Evolutionary conservation across 148 eudicot genomes (phyloP), one percentile per base, ranked within the genome.

Genomic region (Rhododendron henanense): DNA sequence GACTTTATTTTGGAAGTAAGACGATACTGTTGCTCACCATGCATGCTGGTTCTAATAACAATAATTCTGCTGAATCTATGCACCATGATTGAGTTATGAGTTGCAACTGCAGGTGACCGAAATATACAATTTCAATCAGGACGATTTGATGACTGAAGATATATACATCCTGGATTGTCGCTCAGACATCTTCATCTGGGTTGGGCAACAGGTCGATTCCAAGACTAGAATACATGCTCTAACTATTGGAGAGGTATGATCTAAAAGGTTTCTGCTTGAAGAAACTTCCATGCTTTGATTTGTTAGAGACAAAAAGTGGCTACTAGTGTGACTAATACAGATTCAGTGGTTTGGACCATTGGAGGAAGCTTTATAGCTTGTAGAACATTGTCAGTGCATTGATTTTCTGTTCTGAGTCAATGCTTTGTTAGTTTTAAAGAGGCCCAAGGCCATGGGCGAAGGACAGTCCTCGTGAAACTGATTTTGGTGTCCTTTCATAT

Each of bases 111-210:
- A 97, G 99, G 96, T 94, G 88, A 87, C 87, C 5, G 99, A 97
- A 89, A 91, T 97, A 84, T 87, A 90, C 89, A 97, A 93, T 87
- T 97, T 94, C 91, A 88, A 89, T 84, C 99, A 97, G 90, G 98
- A 97, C 50, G 98, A 97, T 92, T 90, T 97, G 85, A 93, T 94
- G 95, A 97, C 99, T 67, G 99, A 97, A 88, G 99, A 97, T 88
- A 85, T 97, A 75, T 95, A 91, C 84, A 91, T 97, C 87, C 94
- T 97, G 86, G 96, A 97, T 87, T 91, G 94, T 88, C 96, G 90
- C 86, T 89, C 94, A n/a, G 96, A 93, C 85, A 87, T 97, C 45
- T 97, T 90, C 88, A 94, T 97, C 51, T 97, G 99, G 99, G 96
- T 97, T 65, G 99, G 99, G 83, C 94, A 92, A 84, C 90, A 93